Base-by-base conservation (phyloP, 768 basidiomycete genomes). In the Paxillus involutus region DNA sequence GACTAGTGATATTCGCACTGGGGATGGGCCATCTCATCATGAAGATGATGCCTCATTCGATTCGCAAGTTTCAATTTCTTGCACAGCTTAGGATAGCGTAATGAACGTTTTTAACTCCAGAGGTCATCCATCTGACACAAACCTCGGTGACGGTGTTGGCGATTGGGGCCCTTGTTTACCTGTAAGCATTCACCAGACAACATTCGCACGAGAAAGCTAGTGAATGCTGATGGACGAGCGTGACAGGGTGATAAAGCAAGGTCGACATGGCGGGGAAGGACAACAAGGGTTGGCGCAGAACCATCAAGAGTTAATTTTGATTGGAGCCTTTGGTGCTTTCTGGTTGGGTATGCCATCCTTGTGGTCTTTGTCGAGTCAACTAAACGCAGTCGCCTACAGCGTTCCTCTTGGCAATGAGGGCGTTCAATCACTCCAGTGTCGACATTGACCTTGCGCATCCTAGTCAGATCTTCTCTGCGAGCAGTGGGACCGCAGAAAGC, bases 271-370 rank as follows among this genome's bases (percentile, higher is more conserved):
- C 21, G 21, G 21, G 44, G 86, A 84, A 13, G 62, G 59, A 13
- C 79, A 79, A 13, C 79, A 79, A 47, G 65, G 85, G 56, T 68
- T 92, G 61, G 83, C 86, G 43, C 83, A 82, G 60, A 77, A 76
- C 51, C 90, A 92, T 61, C 88, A 90, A 63, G 88, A 92, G 63
- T 78, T 83, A 70, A 73, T 87, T 17, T 63, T 92, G 68, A 86
- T 92, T 56, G 83, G 75, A 6, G 84, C 85, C 3, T 78, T 91
- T 52, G 88, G 84, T 11, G 71, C 91, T 53, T 81, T 88, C 65
- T 91, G 88, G 87, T 74, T 91, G 47, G 88, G 90, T 90, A 66
- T 66, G 82, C 73, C 33, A 21, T 21, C 54, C 41, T 13, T 29
- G 49, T 32, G 29, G 4, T 36, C 21, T 37, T 9, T 2, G 39